A percentile compares a stretch with the other conserved stretches of the same genome.
Conservation (phyloP, 2,329 filamentous ascomycete species). For the Dryadomyces quercus-mongolicae region DNA sequence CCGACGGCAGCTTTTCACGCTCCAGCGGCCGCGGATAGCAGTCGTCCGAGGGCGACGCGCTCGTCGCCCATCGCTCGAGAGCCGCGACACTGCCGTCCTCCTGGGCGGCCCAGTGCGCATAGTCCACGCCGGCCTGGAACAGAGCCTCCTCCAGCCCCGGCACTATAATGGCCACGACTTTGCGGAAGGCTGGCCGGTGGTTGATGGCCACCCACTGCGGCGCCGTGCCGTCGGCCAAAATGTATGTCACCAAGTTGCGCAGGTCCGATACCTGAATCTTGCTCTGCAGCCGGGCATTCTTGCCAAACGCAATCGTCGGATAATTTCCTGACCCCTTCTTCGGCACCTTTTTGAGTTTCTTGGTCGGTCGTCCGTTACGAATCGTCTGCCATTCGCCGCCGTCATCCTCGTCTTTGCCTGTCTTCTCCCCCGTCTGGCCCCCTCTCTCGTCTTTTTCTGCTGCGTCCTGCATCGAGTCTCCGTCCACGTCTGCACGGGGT, state of each 20-base stretch:
- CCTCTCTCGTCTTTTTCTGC: neutral
- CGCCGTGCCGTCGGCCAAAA: conserved; percentile 52
- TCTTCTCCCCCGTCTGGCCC: neutral
- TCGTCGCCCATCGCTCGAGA: conserved; percentile 25
- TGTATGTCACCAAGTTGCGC: conserved; percentile 52
- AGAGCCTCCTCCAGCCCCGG: conserved; percentile 84
- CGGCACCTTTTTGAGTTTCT: conserved; percentile 50
- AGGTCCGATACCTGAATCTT: conserved; percentile 52
- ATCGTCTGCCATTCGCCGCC: conserved; percentile 39
- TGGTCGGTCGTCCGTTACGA: conserved; percentile 31
- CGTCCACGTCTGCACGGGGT: neutral
- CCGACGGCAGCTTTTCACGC: conserved; percentile 36
- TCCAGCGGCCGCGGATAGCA: conserved; percentile 45
- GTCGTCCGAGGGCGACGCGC: conserved; percentile 27
- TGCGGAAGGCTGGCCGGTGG: conserved; percentile 53
- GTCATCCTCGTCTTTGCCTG: conserved; percentile 10
- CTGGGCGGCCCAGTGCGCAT: conserved; percentile 29
- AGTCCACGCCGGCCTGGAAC: conserved; percentile 55
- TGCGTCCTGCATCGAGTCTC: neutral
- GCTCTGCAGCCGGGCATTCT: conserved; percentile 44
- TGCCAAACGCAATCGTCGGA: conserved; percentile 45
- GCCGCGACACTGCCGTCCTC: conserved; percentile 16
- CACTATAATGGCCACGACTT: conserved; percentile 83
- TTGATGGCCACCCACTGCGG: conserved; percentile 54
- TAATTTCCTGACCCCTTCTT: conserved; percentile 43